Evolutionary conservation across 495 filamentous ascomycete genomes (phyloP), one percentile per base, ranked within the genome.

Genomic region (Thozetella sp.): DNA sequence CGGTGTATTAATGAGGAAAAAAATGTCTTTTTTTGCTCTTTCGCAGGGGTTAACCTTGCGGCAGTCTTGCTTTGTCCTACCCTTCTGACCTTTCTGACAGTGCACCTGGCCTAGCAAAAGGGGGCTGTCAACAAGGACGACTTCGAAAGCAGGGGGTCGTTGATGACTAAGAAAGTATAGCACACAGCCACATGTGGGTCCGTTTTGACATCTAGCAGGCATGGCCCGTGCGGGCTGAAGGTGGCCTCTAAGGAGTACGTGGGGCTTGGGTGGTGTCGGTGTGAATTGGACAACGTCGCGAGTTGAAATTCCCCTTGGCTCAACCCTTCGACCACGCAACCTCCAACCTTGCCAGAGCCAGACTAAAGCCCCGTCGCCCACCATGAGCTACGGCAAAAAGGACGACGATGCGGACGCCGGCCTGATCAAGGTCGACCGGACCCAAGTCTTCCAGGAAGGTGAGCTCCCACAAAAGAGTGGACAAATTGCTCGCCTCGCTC

Each of bases 361-460:
- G 60, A 43, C 57, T 59, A 54, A 27, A 59, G 54, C 62, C 56
- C 46, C 58, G 52, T 55, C 63, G 70, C 74, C 76, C 76, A 83
- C 56, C 73, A 97, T 97, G 93, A 95, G 87, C 76, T 96, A 96
- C 85, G 88, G 91, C 77, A 97, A 97, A 83, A 98, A 96, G 82
- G 93, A 98, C 75, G 94, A 98, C 83, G 94, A 98, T 84, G 92
- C 87, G 73, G 93, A 96, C 70, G 88, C 89, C 76, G 86, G 91
- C 67, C 86, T 96, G 82, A 88, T 97, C 83, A 95, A 93, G 82
- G 91, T 99, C 61, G 95, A 99, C 80, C 90, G 96, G 69, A 98
- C 95, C 59, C 93, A 93, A 63, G 95, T 99, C 58, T 99, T 98
- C 75, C 95, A 99, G 85, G 96, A 99, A 89, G 95, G 95, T 97